Evolutionary conservation across 1,284 basidiomycete species (phyloP).

Genomic region (Ganoderma leucocontextum): DNA sequence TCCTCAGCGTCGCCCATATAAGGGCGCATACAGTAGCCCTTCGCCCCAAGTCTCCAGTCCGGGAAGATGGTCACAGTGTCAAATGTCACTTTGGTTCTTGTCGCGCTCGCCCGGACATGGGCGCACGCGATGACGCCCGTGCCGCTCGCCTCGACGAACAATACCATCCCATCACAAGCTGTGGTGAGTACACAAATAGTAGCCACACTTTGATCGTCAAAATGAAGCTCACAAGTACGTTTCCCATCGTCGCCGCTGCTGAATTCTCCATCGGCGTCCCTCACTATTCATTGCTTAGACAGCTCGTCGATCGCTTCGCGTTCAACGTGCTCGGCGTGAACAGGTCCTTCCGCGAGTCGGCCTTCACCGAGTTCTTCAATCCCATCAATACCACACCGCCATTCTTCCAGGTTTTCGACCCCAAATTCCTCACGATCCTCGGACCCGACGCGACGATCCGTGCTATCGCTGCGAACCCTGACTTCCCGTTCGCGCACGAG

Average conservation of each 20-base stretch:
- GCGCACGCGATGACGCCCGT: conserved; percentile 18
- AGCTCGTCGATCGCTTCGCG: conserved; percentile 43
- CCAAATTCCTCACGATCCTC: conserved; percentile 65
- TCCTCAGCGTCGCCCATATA: conserved; percentile 14
- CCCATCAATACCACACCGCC: conserved; percentile 57
- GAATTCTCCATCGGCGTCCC: too few relatives aligned
- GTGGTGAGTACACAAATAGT: conserved; percentile 29
- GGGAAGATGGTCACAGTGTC: conserved; percentile 23
- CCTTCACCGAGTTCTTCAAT: conserved; percentile 43
- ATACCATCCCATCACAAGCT: conserved; percentile 32
- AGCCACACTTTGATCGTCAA: background rate
- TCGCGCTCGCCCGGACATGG: conserved; percentile 21
- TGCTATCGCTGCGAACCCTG: conserved; percentile 62
- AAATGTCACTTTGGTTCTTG: conserved; percentile 11
- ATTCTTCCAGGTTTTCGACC: conserved; percentile 76
- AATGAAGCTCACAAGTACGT: background rate
- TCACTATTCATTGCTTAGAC: background rate
- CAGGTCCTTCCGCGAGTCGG: conserved; percentile 41
- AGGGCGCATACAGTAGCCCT: conserved; percentile 1
- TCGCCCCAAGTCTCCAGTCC: background rate
- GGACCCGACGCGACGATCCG: conserved; percentile 65
- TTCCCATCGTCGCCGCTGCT: background rate
- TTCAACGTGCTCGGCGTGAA: conserved; percentile 44
- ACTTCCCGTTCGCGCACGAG: conserved; percentile 78
- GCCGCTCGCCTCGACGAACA: conserved; percentile 10